Percentiles rank a stretch among this genome's conserved stretches.
phyloP scores from a whole-genome alignment of 192 early-diverging fungal genomes.

The Mortierella claussenii region DNA sequence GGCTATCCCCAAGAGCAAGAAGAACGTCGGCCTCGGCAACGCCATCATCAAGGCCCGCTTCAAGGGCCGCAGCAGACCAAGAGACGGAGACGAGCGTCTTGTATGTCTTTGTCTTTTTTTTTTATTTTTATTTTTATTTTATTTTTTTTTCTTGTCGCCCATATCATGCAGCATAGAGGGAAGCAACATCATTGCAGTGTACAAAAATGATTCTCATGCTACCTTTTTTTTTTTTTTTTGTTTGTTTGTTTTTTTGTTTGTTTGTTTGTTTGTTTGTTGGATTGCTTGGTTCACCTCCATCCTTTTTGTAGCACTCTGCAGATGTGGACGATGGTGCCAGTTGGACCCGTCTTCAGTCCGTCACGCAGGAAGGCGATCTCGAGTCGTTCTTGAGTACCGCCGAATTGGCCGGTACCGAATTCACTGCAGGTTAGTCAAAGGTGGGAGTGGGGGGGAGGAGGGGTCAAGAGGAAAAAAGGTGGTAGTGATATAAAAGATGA shows the following conservation, averaged over 20 bases:
- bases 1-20: constrained; percentile 56
- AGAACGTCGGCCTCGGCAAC: constrained; percentile 58
- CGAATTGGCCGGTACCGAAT: constrained; percentile 93
- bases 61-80: constrained; percentile 55
- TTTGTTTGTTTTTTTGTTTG: too few relatives aligned
- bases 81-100: constrained; percentile 54
- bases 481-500: too few relatives aligned
- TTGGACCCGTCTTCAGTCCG: constrained; percentile 91
- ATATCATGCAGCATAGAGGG: too few relatives aligned
- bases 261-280: background rate
- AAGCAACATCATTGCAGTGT: background rate
- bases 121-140: too few relatives aligned
- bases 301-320: constrained; percentile 74
- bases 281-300: background rate
- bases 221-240: background rate
- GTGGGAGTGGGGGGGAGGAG: too few relatives aligned
- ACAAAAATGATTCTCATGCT: background rate
- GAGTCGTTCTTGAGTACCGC: constrained; percentile 97
- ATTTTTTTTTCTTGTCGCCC: too few relatives aligned
- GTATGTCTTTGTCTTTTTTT: constrained; percentile 35
- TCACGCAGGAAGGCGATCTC: constrained; percentile 97
- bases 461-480: too few relatives aligned
- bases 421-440: constrained; percentile 85
- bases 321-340: constrained; percentile 84
- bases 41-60: constrained; percentile 61